Evolutionary conservation across 768 basidiomycete genomes (phyloP).

Genomic region (Collybia nuda): DNA sequence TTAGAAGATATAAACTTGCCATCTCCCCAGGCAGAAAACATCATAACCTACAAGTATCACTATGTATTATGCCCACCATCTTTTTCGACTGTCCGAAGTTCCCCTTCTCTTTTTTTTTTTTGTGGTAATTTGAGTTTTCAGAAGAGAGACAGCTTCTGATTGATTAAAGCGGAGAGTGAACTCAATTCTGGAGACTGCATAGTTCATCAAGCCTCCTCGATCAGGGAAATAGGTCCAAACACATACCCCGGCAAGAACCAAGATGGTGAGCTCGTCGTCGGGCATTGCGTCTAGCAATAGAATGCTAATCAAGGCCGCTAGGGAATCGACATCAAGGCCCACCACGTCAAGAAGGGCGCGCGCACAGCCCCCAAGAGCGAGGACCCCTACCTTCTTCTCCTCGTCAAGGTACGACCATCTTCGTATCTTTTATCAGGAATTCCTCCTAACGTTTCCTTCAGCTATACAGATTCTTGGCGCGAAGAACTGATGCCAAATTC

Average conservation of each 20-base stretch:
- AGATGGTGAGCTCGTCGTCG: slow-evolving; percentile 76
- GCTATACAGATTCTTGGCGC: slow-evolving; percentile 99
- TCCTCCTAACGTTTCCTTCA: slow-evolving; percentile 29
- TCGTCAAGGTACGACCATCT: slow-evolving; percentile 79
- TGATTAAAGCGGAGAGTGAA: slow-evolving; percentile 43
- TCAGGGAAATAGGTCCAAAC: slow-evolving; percentile 44
- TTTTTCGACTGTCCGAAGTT: no score
- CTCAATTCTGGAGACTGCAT: slow-evolving; percentile 47
- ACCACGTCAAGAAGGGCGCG: slow-evolving; percentile 98
- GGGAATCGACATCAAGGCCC: slow-evolving; percentile 95
- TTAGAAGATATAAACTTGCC: not conserved
- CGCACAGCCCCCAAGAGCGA: slow-evolving; percentile 96
- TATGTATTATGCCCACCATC: not conserved
- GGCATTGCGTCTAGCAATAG: slow-evolving; percentile 18
- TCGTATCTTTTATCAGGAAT: not conserved
- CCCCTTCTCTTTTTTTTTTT: no score
- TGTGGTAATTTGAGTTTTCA: no score
- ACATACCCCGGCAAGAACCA: slow-evolving; percentile 61
- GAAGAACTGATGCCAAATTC: slow-evolving; percentile 93
- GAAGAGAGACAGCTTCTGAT: no score
- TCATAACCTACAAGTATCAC: not conserved
- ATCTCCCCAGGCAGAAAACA: no score
- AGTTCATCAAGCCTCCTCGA: slow-evolving; percentile 64
- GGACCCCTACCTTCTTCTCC: slow-evolving; percentile 97
- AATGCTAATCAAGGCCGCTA: slow-evolving; percentile 26